Evolutionary conservation across 2,329 filamentous ascomycete genomes (phyloP).

Genomic region (Cladosporium sp.): DNA sequence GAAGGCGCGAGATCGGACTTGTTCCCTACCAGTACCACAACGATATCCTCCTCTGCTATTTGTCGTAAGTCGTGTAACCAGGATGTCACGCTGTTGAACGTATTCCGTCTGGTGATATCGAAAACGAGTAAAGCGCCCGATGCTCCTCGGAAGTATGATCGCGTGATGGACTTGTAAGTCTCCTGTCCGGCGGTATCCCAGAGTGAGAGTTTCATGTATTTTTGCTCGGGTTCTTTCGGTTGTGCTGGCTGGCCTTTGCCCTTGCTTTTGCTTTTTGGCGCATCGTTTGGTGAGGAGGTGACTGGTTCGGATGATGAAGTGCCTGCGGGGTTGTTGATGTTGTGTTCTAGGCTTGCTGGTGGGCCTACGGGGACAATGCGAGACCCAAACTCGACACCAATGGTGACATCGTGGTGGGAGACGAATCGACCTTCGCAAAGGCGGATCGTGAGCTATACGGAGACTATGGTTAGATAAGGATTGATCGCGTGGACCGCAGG

Average conservation of each 20-base stretch:
- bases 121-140: constrained; percentile 81
- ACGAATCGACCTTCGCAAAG: constrained; percentile 96
- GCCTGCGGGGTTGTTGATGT: constrained; percentile 46
- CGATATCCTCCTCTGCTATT: constrained; percentile 92
- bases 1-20: constrained; percentile 72
- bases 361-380: constrained; percentile 87
- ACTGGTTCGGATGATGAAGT: constrained; percentile 5
- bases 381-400: constrained; percentile 93
- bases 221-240: constrained; percentile 42
- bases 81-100: constrained; percentile 81
- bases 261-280: constrained; percentile 14
- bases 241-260: constrained; percentile 31
- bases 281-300: constrained; percentile 17
- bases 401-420: constrained; percentile 91
- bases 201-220: constrained; percentile 88
- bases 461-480: constrained; percentile 9
- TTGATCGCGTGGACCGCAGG: constrained; percentile 12
- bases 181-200: constrained; percentile 98
- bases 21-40: constrained; percentile 92
- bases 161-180: constrained; percentile 93
- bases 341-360: constrained; percentile 60
- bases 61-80: constrained; percentile 93
- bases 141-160: constrained; percentile 86
- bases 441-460: constrained; percentile 70
- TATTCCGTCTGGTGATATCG: constrained; percentile 80